phyloP scores from a whole-genome alignment of 345 rosid genomes.

The Acer campestre region DNA sequence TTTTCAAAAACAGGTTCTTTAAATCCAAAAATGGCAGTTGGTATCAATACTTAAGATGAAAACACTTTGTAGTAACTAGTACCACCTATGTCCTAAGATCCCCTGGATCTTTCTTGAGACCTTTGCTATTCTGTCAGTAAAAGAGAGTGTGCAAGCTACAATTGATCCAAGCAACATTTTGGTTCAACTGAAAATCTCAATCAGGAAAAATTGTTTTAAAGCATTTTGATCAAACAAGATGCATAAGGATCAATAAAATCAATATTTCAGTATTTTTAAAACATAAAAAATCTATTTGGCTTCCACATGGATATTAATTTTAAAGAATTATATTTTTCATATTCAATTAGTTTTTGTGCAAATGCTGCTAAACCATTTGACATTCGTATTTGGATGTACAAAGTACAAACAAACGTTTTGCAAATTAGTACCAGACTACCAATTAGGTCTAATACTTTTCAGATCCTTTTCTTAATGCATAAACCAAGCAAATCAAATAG shows the following conservation, averaged over 20 bases:
- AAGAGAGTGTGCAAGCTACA: background rate
- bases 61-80: background rate
- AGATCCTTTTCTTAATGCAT: background rate
- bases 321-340: background rate
- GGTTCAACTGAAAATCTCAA: background rate
- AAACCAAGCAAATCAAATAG: background rate
- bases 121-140: background rate
- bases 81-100: background rate
- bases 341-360: background rate
- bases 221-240: background rate
- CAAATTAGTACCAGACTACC: background rate
- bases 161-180: background rate
- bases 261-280: too few relatives aligned
- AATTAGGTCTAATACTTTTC: background rate
- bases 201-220: background rate
- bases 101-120: background rate
- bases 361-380: background rate
- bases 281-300: background rate
- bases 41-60: background rate
- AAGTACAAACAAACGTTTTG: background rate
- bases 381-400: background rate
- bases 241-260: background rate
- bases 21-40: background rate
- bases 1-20: background rate
- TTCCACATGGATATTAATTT: background rate